A percentile compares a stretch with the other conserved stretches of the same genome.
phyloP scores from a whole-genome alignment of 257 asterid species.

The Rhazya stricta region DNA sequence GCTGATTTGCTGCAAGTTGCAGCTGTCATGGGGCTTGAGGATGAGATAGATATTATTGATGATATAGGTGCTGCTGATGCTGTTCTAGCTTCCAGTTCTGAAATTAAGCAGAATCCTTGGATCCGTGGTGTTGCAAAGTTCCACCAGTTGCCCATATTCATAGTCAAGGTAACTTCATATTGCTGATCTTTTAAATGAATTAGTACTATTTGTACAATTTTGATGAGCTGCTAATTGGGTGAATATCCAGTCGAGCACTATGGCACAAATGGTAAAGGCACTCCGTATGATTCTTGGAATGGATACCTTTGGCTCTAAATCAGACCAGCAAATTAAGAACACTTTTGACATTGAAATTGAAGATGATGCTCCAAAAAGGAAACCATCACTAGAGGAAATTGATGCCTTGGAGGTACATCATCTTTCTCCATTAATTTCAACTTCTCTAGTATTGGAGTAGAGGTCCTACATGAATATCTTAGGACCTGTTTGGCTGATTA shows the following conservation, averaged over 20 bases:
- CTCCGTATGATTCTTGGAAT: conserved; percentile 78
- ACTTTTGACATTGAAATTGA: conserved; percentile 62
- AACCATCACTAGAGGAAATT: conserved; percentile 91
- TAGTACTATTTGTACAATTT: no score
- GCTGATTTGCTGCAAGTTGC: conserved; percentile 85
- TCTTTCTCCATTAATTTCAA: background rate
- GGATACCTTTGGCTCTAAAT: conserved; percentile 50
- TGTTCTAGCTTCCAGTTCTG: conserved; percentile 64
- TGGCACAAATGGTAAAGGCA: conserved; percentile 97
- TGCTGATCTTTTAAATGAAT: conserved; percentile 1
- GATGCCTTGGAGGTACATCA: conserved; percentile 86
- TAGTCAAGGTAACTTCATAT: conserved; percentile 57
- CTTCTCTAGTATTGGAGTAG: no score
- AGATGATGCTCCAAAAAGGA: conserved; percentile 79
- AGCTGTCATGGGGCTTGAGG: conserved; percentile 86
- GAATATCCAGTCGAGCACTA: conserved; percentile 64
- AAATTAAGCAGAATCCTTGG: conserved; percentile 91
- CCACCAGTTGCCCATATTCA: conserved; percentile 78
- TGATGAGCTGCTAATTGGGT: conserved; percentile 1
- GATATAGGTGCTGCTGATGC: conserved; percentile 83
- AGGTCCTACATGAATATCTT: background rate
- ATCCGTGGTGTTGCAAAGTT: conserved; percentile 87
- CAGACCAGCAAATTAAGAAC: conserved; percentile 36
- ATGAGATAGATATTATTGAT: conserved; percentile 67
- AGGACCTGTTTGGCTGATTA: background rate